Base-by-base conservation (phyloP, 257 asterid genomes). In the Nyctanthes arbortristis region DNA sequence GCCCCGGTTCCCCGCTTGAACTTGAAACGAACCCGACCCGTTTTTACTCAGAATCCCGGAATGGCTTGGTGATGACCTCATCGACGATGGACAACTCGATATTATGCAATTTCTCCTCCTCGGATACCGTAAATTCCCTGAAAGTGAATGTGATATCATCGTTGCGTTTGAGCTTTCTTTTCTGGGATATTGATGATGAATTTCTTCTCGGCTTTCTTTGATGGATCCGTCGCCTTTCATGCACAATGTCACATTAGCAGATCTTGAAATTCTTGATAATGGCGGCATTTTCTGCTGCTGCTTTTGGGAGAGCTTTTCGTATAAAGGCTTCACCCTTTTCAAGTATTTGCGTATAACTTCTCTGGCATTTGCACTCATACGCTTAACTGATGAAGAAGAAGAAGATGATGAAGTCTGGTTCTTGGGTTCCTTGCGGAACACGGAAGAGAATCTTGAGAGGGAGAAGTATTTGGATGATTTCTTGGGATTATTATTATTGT, bases 31-130 rank as follows among this genome's bases (percentile, higher is more conserved):
- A n/a, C n/a, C n/a, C n/a, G n/a, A 49, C 37, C 83, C 87, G 34
- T 57, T 76, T 5, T 66, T 74, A 14, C 78, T 76, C 3, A 82
- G 82, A 5, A 79, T 34, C 43, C 88, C 85, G 16, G 88, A 83
- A 52, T 87, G 98, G 65, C 77, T 83, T 0, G 98, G 98, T 0
- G 98, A 92, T 4, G 98, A 88, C 72, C 83, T 74, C 85, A 88
- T 90, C 54, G 97, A 90, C 30, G 96, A 85, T 0, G 98, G 98
- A 70, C 98, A 92, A 81, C 98, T 92, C 22, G 96, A 77, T 0
- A 9, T 30, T 24, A 80, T 78, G 59, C 72, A 74, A 61, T 84
- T 83, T 54, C 84, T 86, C 29, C 81, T 71, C 34, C 84, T 79
- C 10, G 93, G 90, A 40, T 84, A 90, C 79, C 84, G 79, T 37